Evolutionary conservation across 345 rosid genomes (phyloP).

Genomic region (Acer campestre): DNA sequence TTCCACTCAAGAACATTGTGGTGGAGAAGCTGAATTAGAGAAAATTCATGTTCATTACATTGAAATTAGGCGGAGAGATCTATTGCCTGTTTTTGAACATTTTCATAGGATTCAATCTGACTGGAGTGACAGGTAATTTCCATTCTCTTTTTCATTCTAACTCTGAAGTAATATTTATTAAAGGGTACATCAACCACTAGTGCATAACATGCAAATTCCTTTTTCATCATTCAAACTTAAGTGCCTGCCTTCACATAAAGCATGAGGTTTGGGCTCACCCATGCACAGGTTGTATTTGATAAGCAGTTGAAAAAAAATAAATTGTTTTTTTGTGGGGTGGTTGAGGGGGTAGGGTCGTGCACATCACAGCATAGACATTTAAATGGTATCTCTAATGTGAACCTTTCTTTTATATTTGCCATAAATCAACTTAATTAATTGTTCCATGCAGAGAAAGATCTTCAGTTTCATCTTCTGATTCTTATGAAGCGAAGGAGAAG

Average conservation of each 20-base stretch:
- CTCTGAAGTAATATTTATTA: not conserved
- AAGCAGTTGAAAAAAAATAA: not conserved
- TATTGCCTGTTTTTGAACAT: constrained; percentile 78
- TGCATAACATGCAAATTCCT: not conserved
- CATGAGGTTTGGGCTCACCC: not conserved
- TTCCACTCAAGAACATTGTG: constrained; percentile 29
- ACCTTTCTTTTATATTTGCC: not conserved
- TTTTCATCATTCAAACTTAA: not conserved
- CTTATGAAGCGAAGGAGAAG: constrained; percentile 38
- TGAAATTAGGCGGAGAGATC: constrained; percentile 78
- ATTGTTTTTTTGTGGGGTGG: not conserved
- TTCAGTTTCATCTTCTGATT: constrained; percentile 29
- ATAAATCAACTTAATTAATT: constrained; percentile 1
- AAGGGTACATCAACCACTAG: not conserved
- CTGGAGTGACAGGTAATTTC: constrained; percentile 63
- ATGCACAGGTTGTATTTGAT: not conserved
- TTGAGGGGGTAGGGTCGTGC: not conserved
- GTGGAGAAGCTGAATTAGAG: constrained; percentile 83
- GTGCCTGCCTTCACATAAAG: not conserved
- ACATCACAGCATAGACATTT: not conserved
- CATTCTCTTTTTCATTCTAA: not conserved
- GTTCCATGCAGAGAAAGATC: constrained; percentile 42
- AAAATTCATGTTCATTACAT: constrained; percentile 61
- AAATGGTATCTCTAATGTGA: not conserved
- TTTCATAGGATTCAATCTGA: constrained; percentile 54